A percentile compares a stretch with the other conserved stretches of the same genome.
These are phyloP conservation scores for Pythium dissotocum DNA, from an alignment of 352 stramenopile species.

Conservation along the genomic window DNA sequence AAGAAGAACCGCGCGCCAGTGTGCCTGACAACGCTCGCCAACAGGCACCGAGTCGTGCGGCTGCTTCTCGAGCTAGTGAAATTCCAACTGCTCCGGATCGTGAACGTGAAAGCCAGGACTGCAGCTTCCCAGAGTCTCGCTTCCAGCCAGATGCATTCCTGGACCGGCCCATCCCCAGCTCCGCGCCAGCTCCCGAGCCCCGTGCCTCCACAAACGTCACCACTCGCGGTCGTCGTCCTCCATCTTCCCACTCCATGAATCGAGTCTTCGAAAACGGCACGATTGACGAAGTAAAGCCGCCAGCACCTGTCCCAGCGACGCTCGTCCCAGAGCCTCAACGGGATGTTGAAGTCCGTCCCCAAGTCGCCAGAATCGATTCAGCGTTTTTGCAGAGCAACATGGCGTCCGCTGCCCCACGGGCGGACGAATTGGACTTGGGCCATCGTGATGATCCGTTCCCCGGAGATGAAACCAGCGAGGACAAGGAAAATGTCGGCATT, in stretches of 20 bases:
- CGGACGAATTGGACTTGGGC: not conserved
- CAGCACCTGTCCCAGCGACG: slow-evolving; percentile 9
- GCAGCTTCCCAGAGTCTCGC: not conserved
- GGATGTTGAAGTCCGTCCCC: not conserved
- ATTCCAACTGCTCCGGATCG: not conserved
- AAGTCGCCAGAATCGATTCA: slow-evolving; percentile 7
- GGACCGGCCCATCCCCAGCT: slow-evolving; percentile 40
- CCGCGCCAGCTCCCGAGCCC: slow-evolving; percentile 21
- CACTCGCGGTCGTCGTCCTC: slow-evolving; percentile 24
- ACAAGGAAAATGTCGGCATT: not conserved
- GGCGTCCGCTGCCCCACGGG: not conserved
- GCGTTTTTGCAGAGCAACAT: slow-evolving; percentile 8
- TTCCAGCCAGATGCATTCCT: slow-evolving; percentile 35
- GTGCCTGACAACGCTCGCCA: not conserved
- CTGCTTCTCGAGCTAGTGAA: not conserved
- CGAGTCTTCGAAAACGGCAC: not conserved
- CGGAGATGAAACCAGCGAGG: slow-evolving; percentile 5
- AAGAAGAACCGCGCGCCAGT: not conserved
- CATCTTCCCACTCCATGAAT: slow-evolving; percentile 3
- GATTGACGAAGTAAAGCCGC: not conserved
- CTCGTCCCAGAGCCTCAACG: slow-evolving; percentile 5
- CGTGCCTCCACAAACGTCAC: slow-evolving; percentile 42
- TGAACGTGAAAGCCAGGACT: not conserved
- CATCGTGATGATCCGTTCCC: not conserved
- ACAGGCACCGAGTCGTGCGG: not conserved